phyloP scores from a whole-genome alignment of 108 stramenopile species.

The Conticribra weissflogii region DNA sequence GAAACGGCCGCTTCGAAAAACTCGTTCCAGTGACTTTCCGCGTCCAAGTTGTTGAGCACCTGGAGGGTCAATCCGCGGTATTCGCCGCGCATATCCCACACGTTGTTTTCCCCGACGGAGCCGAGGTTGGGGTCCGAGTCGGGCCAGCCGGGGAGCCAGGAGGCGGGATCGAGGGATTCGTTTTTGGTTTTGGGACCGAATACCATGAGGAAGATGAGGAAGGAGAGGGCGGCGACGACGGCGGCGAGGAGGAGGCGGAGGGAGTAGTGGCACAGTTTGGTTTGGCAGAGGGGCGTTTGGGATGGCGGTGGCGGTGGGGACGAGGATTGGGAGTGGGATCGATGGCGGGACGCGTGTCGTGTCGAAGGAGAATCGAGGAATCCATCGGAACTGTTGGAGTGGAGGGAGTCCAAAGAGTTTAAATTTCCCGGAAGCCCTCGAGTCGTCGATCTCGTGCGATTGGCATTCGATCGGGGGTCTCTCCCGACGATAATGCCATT shows the following conservation, averaged over 20 bases:
- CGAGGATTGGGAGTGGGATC: background rate
- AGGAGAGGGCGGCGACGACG: conserved; percentile 4
- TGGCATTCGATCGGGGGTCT: background rate
- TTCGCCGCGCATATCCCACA: conserved; percentile 43
- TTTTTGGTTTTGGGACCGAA: conserved; percentile 11
- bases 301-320: background rate
- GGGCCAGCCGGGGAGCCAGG: conserved; percentile 57
- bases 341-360: background rate
- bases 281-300: background rate
- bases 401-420: background rate
- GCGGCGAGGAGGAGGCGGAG: background rate
- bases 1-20: conserved; percentile 53
- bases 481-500: background rate
- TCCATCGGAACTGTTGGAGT: background rate
- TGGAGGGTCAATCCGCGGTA: conserved; percentile 54
- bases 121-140: conserved; percentile 44
- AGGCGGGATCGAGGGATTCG: conserved; percentile 9
- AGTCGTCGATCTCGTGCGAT: background rate
- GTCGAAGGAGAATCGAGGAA: background rate
- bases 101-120: conserved; percentile 41
- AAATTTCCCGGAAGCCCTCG: background rate
- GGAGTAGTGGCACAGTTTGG: background rate
- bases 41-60: conserved; percentile 67
- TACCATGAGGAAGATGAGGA: conserved; percentile 33
- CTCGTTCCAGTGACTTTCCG: conserved; percentile 52